Percentiles rank a stretch among this genome's conserved stretches.
Conservation (phyloP, 2,329 filamentous ascomycete species). For the Ophiostoma pallidulum region DNA sequence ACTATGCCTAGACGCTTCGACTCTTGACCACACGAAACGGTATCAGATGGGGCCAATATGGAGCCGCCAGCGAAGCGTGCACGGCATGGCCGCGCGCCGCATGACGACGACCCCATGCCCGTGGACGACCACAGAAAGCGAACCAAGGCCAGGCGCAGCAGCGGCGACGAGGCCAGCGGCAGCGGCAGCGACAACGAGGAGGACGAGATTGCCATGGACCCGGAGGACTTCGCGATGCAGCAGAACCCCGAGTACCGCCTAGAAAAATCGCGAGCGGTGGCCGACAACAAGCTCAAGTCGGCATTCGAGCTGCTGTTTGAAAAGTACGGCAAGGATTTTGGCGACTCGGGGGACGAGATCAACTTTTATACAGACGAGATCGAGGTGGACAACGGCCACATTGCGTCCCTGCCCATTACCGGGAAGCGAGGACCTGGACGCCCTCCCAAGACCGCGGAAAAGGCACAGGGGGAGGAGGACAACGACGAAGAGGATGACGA, state of each 20-base stretch:
- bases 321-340: conserved; percentile 79
- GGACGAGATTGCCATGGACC: conserved; percentile 39
- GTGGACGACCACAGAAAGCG: neutral
- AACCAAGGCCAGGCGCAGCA: neutral
- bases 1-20: too few species aligned
- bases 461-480: conserved; percentile 19
- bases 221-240: conserved; percentile 36
- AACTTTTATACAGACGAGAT: conserved; percentile 73
- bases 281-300: conserved; percentile 66
- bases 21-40: too few species aligned
- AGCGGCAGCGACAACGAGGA: conserved; percentile 28
- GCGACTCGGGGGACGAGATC: conserved; percentile 78
- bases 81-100: conserved; percentile 9
- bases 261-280: conserved; percentile 52
- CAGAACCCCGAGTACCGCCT: conserved; percentile 49
- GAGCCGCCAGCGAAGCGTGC: conserved; percentile 15
- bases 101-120: conserved; percentile 2
- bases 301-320: conserved; percentile 81
- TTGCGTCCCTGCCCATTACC: conserved; percentile 39
- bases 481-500: conserved; percentile 18
- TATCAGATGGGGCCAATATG: conserved; percentile 10
- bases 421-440: conserved; percentile 15
- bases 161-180: neutral
- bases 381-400: conserved; percentile 84
- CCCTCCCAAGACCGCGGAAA: conserved; percentile 21